A percentile compares a stretch with the other conserved stretches of the same genome.
Evolutionary conservation across 495 filamentous ascomycete species (phyloP).

Genomic region (Hypomontagnella monticulosa): DNA sequence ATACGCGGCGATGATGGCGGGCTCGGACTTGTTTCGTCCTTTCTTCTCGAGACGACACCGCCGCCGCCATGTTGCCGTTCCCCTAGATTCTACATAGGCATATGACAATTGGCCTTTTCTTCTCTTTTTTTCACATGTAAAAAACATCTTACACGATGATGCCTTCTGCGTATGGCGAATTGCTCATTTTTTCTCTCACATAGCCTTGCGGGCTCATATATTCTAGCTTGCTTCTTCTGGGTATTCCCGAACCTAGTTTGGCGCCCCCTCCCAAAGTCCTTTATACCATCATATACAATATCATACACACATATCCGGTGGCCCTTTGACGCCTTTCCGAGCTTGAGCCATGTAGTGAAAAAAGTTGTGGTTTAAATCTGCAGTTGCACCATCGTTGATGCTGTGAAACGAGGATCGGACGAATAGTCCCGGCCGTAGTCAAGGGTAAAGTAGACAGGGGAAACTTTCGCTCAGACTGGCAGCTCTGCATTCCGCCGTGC

Average conservation of each 20-base stretch:
- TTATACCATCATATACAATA: slow-evolving; percentile 38
- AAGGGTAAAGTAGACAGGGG: slow-evolving; percentile 3
- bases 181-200: slow-evolving; percentile 6
- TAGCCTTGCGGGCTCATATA: slow-evolving; percentile 32
- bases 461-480: slow-evolving; percentile 65
- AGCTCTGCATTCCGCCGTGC: slow-evolving; percentile 75
- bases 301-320: slow-evolving; percentile 22
- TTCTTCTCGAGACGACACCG: slow-evolving; percentile 24
- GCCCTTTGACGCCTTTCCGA: slow-evolving; percentile 22
- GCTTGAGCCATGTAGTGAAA: neutral
- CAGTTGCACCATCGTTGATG: neutral
- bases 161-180: slow-evolving; percentile 14
- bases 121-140: slow-evolving; percentile 36
- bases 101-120: slow-evolving; percentile 29
- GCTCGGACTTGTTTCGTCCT: slow-evolving; percentile 30
- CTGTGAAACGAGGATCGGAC: neutral
- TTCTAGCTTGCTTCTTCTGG: slow-evolving; percentile 42
- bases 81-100: slow-evolving; percentile 51
- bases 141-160: slow-evolving; percentile 26
- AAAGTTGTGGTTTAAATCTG: slow-evolving; percentile 8
- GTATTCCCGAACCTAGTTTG: slow-evolving; percentile 36
- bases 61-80: slow-evolving; percentile 12
- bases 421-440: neutral
- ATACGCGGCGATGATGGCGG: slow-evolving; percentile 10
- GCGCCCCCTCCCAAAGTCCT: slow-evolving; percentile 13